Base-by-base conservation (phyloP, 176 grass and related monocot species). In the Juncus effusus region DNA sequence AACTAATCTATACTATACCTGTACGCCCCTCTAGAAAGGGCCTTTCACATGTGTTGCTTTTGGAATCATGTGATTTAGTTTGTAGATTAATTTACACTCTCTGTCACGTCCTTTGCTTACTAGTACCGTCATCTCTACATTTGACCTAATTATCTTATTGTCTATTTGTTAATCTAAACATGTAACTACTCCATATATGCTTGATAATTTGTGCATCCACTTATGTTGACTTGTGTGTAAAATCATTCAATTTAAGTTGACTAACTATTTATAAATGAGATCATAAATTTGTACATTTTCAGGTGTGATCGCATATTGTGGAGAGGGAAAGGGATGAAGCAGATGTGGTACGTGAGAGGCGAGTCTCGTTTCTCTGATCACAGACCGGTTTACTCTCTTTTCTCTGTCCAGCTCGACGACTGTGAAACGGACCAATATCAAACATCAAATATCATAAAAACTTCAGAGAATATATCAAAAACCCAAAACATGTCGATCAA, bases 271-370 rank as follows among this genome's bases (percentile, higher is more conserved):
- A 28, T 28, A 28, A 28, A 28, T 0, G 19, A 28, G 1, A 28
- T 28, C 19, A 28, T 28, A 28, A 28, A 28, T 28, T 28, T 1
- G 19, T 28, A 28, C 19, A 28, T 28, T 28, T 16, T 52, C 62
- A 96, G 93, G 93, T 97, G 93, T 13, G 93, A 97, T 59, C 87
- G 93, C 28, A 92, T 97, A 65, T 64, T 92, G 67, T 97, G 93
- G 93, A 77, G 82, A 56, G 93, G 93, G 11, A 82, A 79, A 2
- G 85, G 88, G n/a, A 76, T 97, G 67, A 65, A 84, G 28, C 85
- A 92, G 62, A 69, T 62, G 11, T 79, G 77, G 85, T 97, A 97
- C 72, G 61, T 65, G 40, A 77, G 93, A 41, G 85, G 93, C 12
- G 93, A 97, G 69, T 92, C 88, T 0, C 80, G 72, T 2, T 89